Evolutionary conservation across 352 stramenopile genomes (phyloP).

Genomic region (Elongisporangium prolatum): DNA sequence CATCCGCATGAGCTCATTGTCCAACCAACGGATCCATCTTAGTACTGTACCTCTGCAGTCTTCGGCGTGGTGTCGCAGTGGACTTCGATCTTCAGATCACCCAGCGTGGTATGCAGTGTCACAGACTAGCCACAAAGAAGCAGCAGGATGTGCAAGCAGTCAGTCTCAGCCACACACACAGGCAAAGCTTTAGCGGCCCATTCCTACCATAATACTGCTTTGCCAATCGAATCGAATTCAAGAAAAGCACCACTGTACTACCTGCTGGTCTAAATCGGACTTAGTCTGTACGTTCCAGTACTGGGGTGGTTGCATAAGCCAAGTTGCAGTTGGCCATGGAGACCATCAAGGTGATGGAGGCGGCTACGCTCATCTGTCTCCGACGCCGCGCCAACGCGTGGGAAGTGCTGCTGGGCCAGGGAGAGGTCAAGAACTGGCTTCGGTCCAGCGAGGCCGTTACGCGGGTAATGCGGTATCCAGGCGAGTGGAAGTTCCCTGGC

Average conservation of each 20-base stretch:
- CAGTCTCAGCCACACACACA: conserved; percentile 3
- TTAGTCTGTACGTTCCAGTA: not conserved
- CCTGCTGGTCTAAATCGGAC: not conserved
- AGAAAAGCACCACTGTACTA: not conserved
- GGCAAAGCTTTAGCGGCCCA: not conserved
- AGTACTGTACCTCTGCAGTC: conserved; percentile 60
- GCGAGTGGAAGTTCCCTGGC: conserved; percentile 65
- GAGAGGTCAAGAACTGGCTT: conserved; percentile 68
- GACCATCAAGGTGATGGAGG: conserved; percentile 7
- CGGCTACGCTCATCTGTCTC: conserved; percentile 20
- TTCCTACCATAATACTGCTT: not conserved
- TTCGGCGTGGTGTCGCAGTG: conserved; percentile 92
- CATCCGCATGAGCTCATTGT: not conserved
- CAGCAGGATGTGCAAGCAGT: not conserved
- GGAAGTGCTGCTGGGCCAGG: conserved; percentile 60
- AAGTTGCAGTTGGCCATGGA: not conserved
- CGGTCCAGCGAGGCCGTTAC: conserved; percentile 29
- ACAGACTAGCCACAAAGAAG: conserved; percentile 61
- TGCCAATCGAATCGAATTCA: not conserved
- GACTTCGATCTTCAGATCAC: conserved; percentile 96
- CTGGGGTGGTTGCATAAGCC: not conserved
- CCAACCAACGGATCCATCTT: not conserved
- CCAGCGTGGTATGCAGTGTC: conserved; percentile 93
- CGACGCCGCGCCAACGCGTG: conserved; percentile 18
- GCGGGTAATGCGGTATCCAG: conserved; percentile 58